Evolutionary conservation across 208 protist species (phyloP).

Genomic region (Novymonas esmeraldas): DNA sequence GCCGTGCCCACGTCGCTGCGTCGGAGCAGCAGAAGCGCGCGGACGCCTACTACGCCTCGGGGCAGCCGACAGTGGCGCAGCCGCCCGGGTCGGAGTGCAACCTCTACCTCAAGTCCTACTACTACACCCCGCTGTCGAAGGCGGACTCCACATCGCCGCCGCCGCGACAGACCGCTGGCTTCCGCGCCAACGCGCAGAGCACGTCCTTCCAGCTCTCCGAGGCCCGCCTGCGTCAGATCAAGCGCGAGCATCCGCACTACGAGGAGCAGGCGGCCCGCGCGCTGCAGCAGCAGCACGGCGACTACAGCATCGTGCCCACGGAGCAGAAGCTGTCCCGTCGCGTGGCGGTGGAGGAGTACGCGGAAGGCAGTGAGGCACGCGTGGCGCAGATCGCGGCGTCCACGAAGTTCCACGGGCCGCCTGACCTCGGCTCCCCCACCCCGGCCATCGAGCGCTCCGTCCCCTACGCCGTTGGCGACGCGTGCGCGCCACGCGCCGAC

Average conservation of each 20-base stretch:
- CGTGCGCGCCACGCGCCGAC: slow-evolving; percentile 40
- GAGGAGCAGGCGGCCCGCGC: slow-evolving; percentile 29
- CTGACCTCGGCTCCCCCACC: slow-evolving; percentile 36
- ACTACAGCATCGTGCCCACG: slow-evolving; percentile 48
- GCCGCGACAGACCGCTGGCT: slow-evolving; percentile 10
- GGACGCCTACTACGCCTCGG: slow-evolving; percentile 34
- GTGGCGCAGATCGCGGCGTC: slow-evolving; percentile 34
- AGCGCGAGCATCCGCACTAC: slow-evolving; percentile 34
- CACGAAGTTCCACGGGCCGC: slow-evolving; percentile 33
- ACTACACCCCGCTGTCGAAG: slow-evolving; percentile 47
- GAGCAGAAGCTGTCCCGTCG: slow-evolving; percentile 55
- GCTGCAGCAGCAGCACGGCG: slow-evolving; percentile 40
- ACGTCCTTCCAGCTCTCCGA: slow-evolving; percentile 58
- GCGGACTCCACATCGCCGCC: slow-evolving; percentile 5
- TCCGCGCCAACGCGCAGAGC: slow-evolving; percentile 20
- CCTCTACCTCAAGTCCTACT: slow-evolving; percentile 53
- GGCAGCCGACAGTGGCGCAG: slow-evolving; percentile 25
- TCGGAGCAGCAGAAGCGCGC: slow-evolving; percentile 31
- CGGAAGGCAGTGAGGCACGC: slow-evolving; percentile 38
- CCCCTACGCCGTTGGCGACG: slow-evolving; percentile 63
- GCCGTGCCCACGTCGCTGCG: slow-evolving; percentile 38
- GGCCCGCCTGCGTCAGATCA: slow-evolving; percentile 53
- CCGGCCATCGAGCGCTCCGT: slow-evolving; percentile 36
- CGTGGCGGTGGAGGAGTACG: slow-evolving; percentile 51
- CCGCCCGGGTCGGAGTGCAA: slow-evolving; percentile 37